These are phyloP conservation scores for Xylaria sp. DNA, from an alignment of 2,329 filamentous ascomycete genomes.

Conservation along the genomic window DNA sequence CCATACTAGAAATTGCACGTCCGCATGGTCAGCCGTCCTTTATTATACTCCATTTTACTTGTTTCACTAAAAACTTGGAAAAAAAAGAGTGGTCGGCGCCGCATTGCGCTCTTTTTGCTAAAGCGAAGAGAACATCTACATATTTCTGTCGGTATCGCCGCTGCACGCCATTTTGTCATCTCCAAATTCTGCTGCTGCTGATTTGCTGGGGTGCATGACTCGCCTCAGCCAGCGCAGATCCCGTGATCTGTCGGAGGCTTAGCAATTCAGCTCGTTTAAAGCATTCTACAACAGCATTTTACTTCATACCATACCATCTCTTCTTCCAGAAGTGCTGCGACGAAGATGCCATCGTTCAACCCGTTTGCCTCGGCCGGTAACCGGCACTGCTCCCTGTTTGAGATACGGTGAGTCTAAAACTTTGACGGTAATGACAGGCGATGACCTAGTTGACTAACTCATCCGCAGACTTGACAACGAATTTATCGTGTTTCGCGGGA, in stretches of 20 bases:
- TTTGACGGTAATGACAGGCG: not conserved
- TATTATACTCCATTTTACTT: not conserved
- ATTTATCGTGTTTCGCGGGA: slow-evolving; percentile 81
- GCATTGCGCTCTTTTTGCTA: not conserved
- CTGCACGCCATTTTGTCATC: slow-evolving; percentile 24
- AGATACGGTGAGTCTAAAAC: slow-evolving; percentile 63
- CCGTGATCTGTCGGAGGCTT: slow-evolving; percentile 16
- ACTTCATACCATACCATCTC: slow-evolving; percentile 28
- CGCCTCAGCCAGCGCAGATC: slow-evolving; percentile 25
- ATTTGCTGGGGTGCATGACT: slow-evolving; percentile 23
- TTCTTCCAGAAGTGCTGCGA: not conserved
- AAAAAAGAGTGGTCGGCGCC: not conserved
- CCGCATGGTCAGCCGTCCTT: not conserved
- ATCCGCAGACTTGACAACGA: slow-evolving; percentile 75
- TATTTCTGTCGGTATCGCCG: slow-evolving; percentile 20
- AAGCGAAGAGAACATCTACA: not conserved
- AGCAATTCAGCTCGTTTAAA: slow-evolving; percentile 13
- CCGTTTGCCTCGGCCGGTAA: slow-evolving; percentile 65
- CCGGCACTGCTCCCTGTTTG: slow-evolving; percentile 66
- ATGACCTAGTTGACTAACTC: slow-evolving; percentile 17
- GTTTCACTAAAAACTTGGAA: not conserved
- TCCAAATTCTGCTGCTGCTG: slow-evolving; percentile 9
- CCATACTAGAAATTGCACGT: not conserved
- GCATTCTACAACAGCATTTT: slow-evolving; percentile 22
- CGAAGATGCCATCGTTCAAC: slow-evolving; percentile 67